Evolutionary conservation across 2,329 filamentous ascomycete genomes (phyloP).

Genomic region (Colletotrichum navitas): DNA sequence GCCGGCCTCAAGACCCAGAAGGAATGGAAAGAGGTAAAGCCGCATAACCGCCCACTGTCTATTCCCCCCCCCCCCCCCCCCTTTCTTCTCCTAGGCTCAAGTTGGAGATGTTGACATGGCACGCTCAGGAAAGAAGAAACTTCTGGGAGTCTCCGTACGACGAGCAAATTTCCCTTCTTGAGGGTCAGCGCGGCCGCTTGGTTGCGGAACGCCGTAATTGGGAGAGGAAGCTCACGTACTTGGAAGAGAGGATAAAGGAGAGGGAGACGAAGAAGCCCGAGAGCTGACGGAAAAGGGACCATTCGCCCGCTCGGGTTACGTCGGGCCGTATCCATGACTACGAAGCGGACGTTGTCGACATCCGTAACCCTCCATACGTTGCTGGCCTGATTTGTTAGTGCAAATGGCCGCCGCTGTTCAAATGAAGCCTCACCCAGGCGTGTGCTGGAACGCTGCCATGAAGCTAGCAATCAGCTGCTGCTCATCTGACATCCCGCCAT

Average conservation of each 20-base stretch:
- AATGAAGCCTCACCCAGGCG: not conserved
- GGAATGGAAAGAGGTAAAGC: slow-evolving; percentile 58
- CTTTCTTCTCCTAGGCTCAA: too few relatives aligned
- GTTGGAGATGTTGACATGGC: not conserved
- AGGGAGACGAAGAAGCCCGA: slow-evolving; percentile 47
- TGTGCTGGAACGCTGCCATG: not conserved
- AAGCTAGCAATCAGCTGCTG: too few relatives aligned
- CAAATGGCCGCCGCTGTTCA: not conserved
- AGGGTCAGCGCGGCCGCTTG: slow-evolving; percentile 57
- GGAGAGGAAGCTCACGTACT: slow-evolving; percentile 57
- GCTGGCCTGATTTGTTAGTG: slow-evolving; percentile 2
- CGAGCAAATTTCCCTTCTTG: slow-evolving; percentile 60
- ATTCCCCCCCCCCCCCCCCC: too few relatives aligned
- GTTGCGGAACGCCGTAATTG: slow-evolving; percentile 54
- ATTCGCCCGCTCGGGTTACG: not conserved
- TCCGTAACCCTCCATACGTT: not conserved
- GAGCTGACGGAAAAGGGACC: not conserved
- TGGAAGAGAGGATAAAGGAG: slow-evolving; percentile 56
- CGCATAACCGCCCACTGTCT: not conserved
- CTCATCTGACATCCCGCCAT: not conserved
- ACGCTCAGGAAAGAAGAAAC: slow-evolving; percentile 48
- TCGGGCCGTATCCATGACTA: not conserved
- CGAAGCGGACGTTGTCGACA: not conserved
- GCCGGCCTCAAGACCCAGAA: slow-evolving; percentile 63
- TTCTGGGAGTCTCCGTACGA: slow-evolving; percentile 56